Evolutionary conservation across 148 eudicot species (phyloP).

Genomic region (Camellia japonica): DNA sequence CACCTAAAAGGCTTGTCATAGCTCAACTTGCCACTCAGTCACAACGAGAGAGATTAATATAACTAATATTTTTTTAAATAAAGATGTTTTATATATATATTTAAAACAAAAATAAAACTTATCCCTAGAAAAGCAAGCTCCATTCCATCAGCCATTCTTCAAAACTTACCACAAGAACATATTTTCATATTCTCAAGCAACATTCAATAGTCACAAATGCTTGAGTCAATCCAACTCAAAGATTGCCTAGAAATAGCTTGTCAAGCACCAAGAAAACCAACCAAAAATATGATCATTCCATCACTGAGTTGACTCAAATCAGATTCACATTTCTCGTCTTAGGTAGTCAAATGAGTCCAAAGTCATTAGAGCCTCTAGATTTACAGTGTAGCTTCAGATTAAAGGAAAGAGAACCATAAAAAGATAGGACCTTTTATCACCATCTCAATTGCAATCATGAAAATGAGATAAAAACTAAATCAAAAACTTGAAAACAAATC

Average conservation of each 20-base stretch:
- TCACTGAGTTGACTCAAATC: background rate
- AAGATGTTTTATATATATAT: no score
- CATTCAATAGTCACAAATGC: background rate
- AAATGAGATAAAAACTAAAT: background rate
- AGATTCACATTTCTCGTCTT: background rate
- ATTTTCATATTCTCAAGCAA: background rate
- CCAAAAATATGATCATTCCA: background rate
- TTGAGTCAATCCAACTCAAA: background rate
- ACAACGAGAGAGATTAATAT: no score
- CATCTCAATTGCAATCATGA: constrained; percentile 4
- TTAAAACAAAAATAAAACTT: background rate
- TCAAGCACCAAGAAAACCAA: no score
- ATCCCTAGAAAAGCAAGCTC: background rate
- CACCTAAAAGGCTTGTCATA: no score
- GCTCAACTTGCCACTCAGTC: no score
- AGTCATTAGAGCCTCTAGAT: background rate
- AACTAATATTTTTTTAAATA: no score
- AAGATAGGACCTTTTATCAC: background rate
- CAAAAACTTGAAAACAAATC: background rate
- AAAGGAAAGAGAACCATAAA: background rate
- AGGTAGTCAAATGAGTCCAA: background rate
- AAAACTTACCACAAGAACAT: background rate
- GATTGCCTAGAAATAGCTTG: no score
- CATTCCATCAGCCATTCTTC: background rate
- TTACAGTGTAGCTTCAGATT: constrained; percentile 2